Conservation (phyloP, 345 rosid genomes). For the Cardamine chenopodiifolia region DNA sequence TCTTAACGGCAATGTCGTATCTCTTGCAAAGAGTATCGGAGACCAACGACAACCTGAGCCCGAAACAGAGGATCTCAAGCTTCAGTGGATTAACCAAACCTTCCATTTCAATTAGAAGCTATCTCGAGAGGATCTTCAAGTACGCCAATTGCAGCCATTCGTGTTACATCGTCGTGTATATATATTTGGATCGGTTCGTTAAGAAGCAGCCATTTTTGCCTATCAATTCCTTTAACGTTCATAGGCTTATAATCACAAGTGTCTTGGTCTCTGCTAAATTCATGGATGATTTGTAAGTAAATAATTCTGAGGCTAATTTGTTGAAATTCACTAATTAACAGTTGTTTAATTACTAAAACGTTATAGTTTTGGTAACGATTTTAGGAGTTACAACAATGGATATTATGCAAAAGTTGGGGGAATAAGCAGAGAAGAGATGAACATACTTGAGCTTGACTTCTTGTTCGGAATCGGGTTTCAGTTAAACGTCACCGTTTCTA, state of each 20-base stretch:
- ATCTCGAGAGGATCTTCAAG: slow-evolving; percentile 73
- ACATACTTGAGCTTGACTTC: slow-evolving; percentile 74
- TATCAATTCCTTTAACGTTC: slow-evolving; percentile 65
- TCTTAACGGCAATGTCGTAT: slow-evolving; percentile 57
- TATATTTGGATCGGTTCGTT: slow-evolving; percentile 71
- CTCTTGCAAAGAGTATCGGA: slow-evolving; percentile 63
- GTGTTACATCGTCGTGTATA: slow-evolving; percentile 74
- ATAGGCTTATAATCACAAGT: slow-evolving; percentile 72
- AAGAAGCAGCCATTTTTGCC: slow-evolving; percentile 60
- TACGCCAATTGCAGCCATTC: slow-evolving; percentile 78
- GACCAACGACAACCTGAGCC: slow-evolving; percentile 55
- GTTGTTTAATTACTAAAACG: too few species aligned
- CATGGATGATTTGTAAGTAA: slow-evolving; percentile 85
- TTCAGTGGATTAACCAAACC: slow-evolving; percentile 67
- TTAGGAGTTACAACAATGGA: slow-evolving; percentile 65
- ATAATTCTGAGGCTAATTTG: not conserved
- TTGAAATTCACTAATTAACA: not conserved
- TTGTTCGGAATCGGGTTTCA: slow-evolving; percentile 68
- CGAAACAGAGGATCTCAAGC: slow-evolving; percentile 51
- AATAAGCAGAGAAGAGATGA: slow-evolving; percentile 70
- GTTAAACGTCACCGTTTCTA: slow-evolving; percentile 61
- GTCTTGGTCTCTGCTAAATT: slow-evolving; percentile 77
- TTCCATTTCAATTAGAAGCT: slow-evolving; percentile 59
- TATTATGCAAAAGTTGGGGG: slow-evolving; percentile 75
- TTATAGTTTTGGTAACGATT: too few species aligned